Base-by-base conservation (phyloP, 768 basidiomycete genomes). In the Leccinum pellstonianum region DNA sequence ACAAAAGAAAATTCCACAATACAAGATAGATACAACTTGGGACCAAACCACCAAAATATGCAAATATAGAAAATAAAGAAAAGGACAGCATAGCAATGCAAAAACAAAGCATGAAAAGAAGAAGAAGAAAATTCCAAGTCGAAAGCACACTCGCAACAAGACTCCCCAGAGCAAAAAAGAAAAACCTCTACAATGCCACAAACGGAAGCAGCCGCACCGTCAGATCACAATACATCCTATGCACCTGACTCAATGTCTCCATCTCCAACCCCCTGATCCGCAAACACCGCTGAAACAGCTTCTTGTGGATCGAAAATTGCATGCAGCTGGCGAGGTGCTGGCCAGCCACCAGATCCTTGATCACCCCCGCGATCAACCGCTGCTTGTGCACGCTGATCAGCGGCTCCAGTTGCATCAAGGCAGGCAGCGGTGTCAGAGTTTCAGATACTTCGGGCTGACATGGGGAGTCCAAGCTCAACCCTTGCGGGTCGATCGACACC, bases 361-460 rank as follows among this genome's bases (percentile, higher is more conserved):
- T 90, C 46, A 91, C 87, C 15, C 82, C 83, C 23, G 23, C 90
- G 55, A 91, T 89, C 64, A 87, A 76, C 37, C 92, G 84, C 69
- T 94, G 92, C 73, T 94, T 93, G 73, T 93, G 90, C 6, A 94
- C 87, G 69, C 93, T 94, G 75, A 93, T 91, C 59, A 94, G 74
- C 3, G 92, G 91, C 66, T 93, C 91, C 29, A 94, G 81, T 61
- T 87, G 84, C 79, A 93, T 90, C n/a, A 83, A 82, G 1, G 84
- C 69, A 0, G 91, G 92, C 4, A 93, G 82, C 9, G 87, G 82
- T 3, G 85, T 80, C 6, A 94, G 80, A 12, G 86, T 79, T 1
- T 85, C 79, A 72, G 93, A 94, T 25, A 93, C 89, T 61, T 92
- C 90, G 0, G 91, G 89, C 62, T 87, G 86, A 31, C 86, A 81